Conservation (phyloP, 2,329 filamentous ascomycete species). For the Xylariaceae sp. region DNA sequence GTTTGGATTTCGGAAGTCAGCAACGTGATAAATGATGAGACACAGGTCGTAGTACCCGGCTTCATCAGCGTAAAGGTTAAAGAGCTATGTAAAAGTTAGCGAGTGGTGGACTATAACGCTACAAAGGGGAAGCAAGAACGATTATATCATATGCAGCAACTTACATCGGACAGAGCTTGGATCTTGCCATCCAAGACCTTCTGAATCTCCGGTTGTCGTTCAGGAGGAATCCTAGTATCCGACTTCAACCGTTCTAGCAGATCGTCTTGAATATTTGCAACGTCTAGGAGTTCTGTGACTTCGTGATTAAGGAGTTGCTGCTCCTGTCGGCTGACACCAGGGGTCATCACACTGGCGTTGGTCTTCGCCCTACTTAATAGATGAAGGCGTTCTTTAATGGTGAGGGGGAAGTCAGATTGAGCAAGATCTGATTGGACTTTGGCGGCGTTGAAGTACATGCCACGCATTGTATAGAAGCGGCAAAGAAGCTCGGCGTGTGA, state of each 20-base stretch:
- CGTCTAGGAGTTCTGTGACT: slow-evolving; percentile 84
- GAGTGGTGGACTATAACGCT: background rate
- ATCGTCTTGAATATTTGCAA: slow-evolving; percentile 95
- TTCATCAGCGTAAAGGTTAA: slow-evolving; percentile 88
- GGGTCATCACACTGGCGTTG: slow-evolving; percentile 85
- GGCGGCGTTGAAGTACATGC: slow-evolving; percentile 85
- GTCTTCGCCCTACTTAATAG: slow-evolving; percentile 90
- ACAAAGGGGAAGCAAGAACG: background rate
- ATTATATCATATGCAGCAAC: slow-evolving; percentile 43
- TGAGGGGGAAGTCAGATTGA: slow-evolving; percentile 78
- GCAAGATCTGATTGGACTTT: slow-evolving; percentile 85
- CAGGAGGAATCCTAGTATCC: slow-evolving; percentile 72
- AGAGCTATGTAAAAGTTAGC: slow-evolving; percentile 65
- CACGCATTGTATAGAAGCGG: slow-evolving; percentile 86
- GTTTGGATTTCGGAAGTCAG: slow-evolving; percentile 86
- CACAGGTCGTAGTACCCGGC: slow-evolving; percentile 94
- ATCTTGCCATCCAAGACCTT: slow-evolving; percentile 78
- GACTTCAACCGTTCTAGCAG: slow-evolving; percentile 77
- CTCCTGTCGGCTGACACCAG: slow-evolving; percentile 77
- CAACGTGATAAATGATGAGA: slow-evolving; percentile 88
- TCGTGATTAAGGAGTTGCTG: slow-evolving; percentile 87
- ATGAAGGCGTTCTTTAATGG: slow-evolving; percentile 85
- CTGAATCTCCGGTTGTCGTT: slow-evolving; percentile 69
- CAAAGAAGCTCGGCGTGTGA: slow-evolving; percentile 90
- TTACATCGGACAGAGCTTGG: slow-evolving; percentile 75